Percentiles rank a stretch among this genome's conserved stretches.
Evolutionary conservation across 2,329 filamentous ascomycete genomes (phyloP).

Genomic region (Metarhizium rileyi): DNA sequence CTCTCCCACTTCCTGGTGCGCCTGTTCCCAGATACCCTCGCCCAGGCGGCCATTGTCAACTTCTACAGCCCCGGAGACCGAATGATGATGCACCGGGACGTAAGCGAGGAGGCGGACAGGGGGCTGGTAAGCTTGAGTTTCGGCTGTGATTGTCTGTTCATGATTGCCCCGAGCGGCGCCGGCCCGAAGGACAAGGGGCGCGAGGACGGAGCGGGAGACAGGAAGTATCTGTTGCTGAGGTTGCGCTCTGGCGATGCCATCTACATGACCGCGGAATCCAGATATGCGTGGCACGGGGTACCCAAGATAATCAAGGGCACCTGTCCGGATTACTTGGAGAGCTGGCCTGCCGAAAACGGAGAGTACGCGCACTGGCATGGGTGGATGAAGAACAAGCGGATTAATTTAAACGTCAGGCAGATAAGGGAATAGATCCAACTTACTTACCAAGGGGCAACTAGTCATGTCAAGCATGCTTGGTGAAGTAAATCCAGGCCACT

Average conservation of each 20-base stretch:
- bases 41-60: slow-evolving; percentile 90
- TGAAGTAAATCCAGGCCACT: neutral
- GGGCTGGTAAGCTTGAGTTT: slow-evolving; percentile 79
- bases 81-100: slow-evolving; percentile 86
- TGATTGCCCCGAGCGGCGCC: slow-evolving; percentile 55
- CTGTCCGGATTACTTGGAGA: slow-evolving; percentile 62
- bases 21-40: slow-evolving; percentile 66
- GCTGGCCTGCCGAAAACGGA: slow-evolving; percentile 59
- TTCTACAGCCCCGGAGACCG: slow-evolving; percentile 86
- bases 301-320: slow-evolving; percentile 74
- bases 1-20: slow-evolving; percentile 56
- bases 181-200: slow-evolving; percentile 11
- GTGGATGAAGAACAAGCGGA: slow-evolving; percentile 80
- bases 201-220: slow-evolving; percentile 19
- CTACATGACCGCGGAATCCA: slow-evolving; percentile 72
- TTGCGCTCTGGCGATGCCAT: slow-evolving; percentile 80
- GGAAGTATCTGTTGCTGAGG: slow-evolving; percentile 49
- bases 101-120: slow-evolving; percentile 72
- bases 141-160: slow-evolving; percentile 83
- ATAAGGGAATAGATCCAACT: slow-evolving; percentile 52
- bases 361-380: slow-evolving; percentile 62
- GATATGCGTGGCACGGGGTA: slow-evolving; percentile 93
- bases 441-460: no score
- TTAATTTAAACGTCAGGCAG: slow-evolving; percentile 89
- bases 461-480: neutral